Evolutionary conservation across 2,329 filamentous ascomycete genomes (phyloP).

Genomic region (Proliferodiscus dingleyae): DNA sequence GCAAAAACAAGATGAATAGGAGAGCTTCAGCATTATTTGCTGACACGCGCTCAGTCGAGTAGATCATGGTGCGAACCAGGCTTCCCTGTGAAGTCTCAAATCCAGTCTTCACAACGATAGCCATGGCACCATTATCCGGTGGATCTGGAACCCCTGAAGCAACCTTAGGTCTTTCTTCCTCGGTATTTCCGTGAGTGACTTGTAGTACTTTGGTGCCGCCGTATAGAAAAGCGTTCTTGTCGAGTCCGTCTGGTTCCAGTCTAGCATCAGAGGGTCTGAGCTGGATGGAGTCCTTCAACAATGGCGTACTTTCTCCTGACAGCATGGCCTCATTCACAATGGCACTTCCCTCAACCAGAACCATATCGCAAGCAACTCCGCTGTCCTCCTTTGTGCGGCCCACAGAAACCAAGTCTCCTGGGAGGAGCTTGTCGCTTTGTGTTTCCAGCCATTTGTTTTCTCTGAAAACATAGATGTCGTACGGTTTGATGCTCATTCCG

Average conservation of each 20-base stretch:
- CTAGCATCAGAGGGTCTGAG: conserved; percentile 75
- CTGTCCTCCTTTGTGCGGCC: conserved; percentile 94
- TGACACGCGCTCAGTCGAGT: conserved; percentile 97
- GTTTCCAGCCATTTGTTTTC: conserved; percentile 83
- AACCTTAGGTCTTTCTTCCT: conserved; percentile 66
- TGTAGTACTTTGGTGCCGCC: conserved; percentile 97
- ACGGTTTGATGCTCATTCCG: conserved; percentile 99
- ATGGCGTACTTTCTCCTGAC: conserved; percentile 93
- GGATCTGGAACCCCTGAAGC: conserved; percentile 75
- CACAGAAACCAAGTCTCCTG: conserved; percentile 89
- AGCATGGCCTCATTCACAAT: conserved; percentile 99
- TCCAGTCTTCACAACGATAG: conserved; percentile 92
- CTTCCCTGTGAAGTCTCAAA: conserved; percentile 99
- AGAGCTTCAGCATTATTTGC: conserved; percentile 95
- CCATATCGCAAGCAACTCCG: conserved; percentile 94
- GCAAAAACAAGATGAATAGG: conserved; percentile 94
- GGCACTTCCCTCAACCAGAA: conserved; percentile 87
- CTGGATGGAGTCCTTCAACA: conserved; percentile 93
- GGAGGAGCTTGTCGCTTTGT: conserved; percentile 84
- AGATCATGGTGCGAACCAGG: conserved; percentile 98
- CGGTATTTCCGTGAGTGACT: conserved; percentile 78
- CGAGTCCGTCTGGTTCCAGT: conserved; percentile 83
- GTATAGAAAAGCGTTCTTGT: conserved; percentile 96
- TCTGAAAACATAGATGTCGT: conserved; percentile 87
- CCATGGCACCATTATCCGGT: conserved; percentile 90